Evolutionary conservation across 2,329 filamentous ascomycete genomes (phyloP).

Genomic region (Cladosporium sp.): DNA sequence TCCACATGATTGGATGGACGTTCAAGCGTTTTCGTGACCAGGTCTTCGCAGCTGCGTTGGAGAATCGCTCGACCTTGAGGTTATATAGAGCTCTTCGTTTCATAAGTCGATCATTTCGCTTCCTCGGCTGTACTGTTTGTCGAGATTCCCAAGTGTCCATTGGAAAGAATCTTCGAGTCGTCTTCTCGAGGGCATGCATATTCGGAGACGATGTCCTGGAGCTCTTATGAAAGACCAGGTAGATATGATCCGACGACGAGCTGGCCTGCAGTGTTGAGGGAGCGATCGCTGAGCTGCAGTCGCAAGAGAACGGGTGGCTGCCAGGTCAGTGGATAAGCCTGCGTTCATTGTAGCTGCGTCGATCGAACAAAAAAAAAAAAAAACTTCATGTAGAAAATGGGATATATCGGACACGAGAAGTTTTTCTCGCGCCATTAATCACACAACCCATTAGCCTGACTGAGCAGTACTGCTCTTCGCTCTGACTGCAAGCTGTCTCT

Average conservation of each 20-base stretch:
- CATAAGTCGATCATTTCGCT: neutral
- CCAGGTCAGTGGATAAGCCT: neutral
- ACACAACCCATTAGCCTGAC: neutral
- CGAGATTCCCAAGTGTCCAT: neutral
- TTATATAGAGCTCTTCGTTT: neutral
- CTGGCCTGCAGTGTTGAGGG: neutral
- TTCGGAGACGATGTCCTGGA: neutral
- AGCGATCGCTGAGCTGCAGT: neutral
- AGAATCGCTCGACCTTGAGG: neutral
- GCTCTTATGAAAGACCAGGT: neutral
- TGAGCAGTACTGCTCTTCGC: neutral
- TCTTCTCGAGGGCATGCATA: neutral
- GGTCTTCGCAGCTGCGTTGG: neutral
- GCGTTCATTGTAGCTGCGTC: neutral
- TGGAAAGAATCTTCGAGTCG: neutral
- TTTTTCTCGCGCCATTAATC: neutral
- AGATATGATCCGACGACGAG: neutral
- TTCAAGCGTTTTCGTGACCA: neutral
- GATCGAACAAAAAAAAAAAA: no score
- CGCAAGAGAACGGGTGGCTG: neutral
- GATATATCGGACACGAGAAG: neutral
- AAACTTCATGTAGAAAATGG: no score
- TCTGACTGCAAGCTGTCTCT: slow-evolving; percentile 12
- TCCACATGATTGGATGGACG: neutral
- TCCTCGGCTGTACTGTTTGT: neutral